Conservation (phyloP, 306 rosid species). For the Cicer yamashitae region DNA sequence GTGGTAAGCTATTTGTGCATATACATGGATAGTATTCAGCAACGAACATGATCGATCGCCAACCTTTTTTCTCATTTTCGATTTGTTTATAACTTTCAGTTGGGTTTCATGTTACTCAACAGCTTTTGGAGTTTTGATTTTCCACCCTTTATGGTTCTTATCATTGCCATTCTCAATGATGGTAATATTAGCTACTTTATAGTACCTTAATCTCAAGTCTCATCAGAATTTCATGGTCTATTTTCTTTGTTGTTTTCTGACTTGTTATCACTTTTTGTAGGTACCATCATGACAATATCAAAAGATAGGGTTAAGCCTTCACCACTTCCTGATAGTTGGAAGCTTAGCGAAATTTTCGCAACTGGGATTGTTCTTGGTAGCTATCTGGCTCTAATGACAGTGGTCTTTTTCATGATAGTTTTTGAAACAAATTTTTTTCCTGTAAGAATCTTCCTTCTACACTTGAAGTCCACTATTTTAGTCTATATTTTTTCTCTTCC, state of each 20-base stretch:
- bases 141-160: conserved; percentile 84
- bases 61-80: conserved; percentile 34
- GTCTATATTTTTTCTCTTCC: conserved; percentile 11
- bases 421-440: conserved; percentile 58
- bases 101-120: conserved; percentile 69
- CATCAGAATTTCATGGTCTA: not conserved
- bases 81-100: conserved; percentile 49
- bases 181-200: conserved; percentile 55
- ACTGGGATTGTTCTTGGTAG: conserved; percentile 72
- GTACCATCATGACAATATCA: conserved; percentile 85
- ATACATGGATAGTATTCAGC: conserved; percentile 14
- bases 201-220: conserved; percentile 26
- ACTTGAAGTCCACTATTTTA: conserved; percentile 13
- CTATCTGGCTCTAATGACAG: conserved; percentile 70
- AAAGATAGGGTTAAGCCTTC: conserved; percentile 82
- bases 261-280: conserved; percentile 40
- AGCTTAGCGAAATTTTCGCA: conserved; percentile 74
- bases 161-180: conserved; percentile 79
- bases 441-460: conserved; percentile 48
- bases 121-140: conserved; percentile 74
- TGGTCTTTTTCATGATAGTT: conserved; percentile 59
- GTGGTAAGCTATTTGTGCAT: conserved; percentile 57
- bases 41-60: conserved; percentile 37
- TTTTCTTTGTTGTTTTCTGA: conserved; percentile 29
- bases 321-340: conserved; percentile 79